Conservation (phyloP, 78 protist genomes). For the Bodo saltans region DNA sequence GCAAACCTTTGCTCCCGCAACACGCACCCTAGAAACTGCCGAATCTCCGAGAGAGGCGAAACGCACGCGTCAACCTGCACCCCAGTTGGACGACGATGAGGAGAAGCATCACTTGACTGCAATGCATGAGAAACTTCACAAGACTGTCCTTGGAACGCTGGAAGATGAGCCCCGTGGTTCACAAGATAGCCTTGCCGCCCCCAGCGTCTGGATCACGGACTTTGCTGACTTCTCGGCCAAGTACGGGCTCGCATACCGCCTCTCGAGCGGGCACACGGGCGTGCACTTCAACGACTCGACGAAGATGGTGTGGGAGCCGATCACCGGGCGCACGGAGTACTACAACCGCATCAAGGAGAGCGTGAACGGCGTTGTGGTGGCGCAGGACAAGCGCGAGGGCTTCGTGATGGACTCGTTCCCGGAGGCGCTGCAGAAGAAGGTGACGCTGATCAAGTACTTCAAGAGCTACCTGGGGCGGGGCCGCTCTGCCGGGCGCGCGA, state of each 20-base stretch:
- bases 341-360: slow-evolving; percentile 7
- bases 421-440: slow-evolving; percentile 58
- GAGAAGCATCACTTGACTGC: not conserved
- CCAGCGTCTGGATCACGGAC: slow-evolving; percentile 47
- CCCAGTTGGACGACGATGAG: not conserved
- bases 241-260: slow-evolving; percentile 89
- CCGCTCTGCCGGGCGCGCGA: not conserved
- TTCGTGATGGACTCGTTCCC: slow-evolving; percentile 13
- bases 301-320: slow-evolving; percentile 53
- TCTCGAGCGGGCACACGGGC: slow-evolving; percentile 70
- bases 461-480: slow-evolving; percentile 43
- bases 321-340: slow-evolving; percentile 48
- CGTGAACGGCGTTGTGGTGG: not conserved
- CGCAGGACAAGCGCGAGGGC: not conserved
- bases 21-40: not conserved
- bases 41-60: not conserved
- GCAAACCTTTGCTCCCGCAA: not conserved
- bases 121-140: not conserved
- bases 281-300: slow-evolving; percentile 83
- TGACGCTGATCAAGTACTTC: slow-evolving; percentile 74
- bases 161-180: not conserved
- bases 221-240: slow-evolving; percentile 80
- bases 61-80: not conserved
- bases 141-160: slow-evolving; percentile 3
- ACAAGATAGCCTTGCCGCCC: not conserved